These are phyloP conservation scores for Botrytis galanthina DNA, from an alignment of 2,329 filamentous ascomycete species.

Conservation along the genomic window DNA sequence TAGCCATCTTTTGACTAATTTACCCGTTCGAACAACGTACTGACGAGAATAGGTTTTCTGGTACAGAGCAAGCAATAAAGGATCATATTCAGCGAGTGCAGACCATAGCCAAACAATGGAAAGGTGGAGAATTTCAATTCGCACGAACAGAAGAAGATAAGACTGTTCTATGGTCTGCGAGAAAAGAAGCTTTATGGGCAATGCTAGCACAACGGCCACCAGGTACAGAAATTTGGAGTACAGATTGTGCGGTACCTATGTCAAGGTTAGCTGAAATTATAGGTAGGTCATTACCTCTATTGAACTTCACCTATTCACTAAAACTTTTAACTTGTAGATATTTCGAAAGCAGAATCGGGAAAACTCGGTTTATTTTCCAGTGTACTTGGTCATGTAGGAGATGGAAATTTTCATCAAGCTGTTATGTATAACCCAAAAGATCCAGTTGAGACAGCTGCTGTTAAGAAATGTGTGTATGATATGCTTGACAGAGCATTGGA, in stretches of 20 bases:
- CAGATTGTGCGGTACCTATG: conserved; percentile 79
- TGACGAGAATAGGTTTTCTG: conserved; percentile 54
- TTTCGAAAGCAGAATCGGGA: conserved; percentile 82
- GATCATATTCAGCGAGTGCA: conserved; percentile 72
- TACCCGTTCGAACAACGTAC: not conserved
- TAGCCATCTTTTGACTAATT: not conserved
- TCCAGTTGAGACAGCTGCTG: conserved; percentile 65
- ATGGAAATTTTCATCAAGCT: conserved; percentile 89
- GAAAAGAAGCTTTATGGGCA: conserved; percentile 78
- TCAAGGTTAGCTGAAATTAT: conserved; percentile 68
- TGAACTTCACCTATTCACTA: not conserved
- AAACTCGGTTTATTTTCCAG: conserved; percentile 73
- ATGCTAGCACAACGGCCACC: conserved; percentile 67
- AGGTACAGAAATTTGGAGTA: conserved; percentile 69
- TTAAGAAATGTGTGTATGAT: conserved; percentile 75
- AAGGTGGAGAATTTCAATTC: conserved; percentile 69
- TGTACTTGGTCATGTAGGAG: conserved; percentile 83
- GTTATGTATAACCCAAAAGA: conserved; percentile 82
- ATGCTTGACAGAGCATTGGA: conserved; percentile 85
- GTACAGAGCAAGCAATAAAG: conserved; percentile 68
- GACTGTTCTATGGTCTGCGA: conserved; percentile 72
- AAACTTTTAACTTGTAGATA: conserved; percentile 42
- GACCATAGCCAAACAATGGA: conserved; percentile 60
- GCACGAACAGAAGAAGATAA: conserved; percentile 68
- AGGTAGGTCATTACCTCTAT: conserved; percentile 40